Base-by-base conservation (phyloP, 2,329 filamentous ascomycete species). In the Aspergillus terreus region DNA sequence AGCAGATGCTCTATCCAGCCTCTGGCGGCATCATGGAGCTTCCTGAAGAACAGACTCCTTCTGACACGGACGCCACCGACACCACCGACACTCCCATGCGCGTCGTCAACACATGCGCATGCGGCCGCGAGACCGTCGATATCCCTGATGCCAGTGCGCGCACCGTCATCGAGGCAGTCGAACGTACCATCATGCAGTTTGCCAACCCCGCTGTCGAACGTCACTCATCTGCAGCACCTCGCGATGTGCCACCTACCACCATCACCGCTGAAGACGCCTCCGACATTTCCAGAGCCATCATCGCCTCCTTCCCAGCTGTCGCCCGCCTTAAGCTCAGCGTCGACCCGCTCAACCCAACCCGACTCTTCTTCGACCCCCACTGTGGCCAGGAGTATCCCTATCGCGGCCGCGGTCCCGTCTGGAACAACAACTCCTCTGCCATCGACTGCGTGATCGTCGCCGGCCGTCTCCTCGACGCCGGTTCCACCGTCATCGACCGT, bases 391-490 rank as follows among this genome's bases (percentile, higher is more conserved):
- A 44, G 7, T 64, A 59, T 33, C 56, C 60, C 9, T 64, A 60
- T 33, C 60, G 64, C 27, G 68, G 68, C 3, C 63, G 66, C 4
- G 70, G 69, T 1, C 70, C 70, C 6, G 48, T 66, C 9, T 63
- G 61, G 47, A 15, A 27, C 4, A 30, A 44, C 1, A 54, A 52
- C n/a, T 66, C 67, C 9, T 60, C 57, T 48, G 53, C 57, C 9
- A 52, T 70, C 12, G 69, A 73, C 45, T 64, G 61, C 43, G 52
- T 61, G 5, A 68, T 73, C 43, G 64, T 71, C n/a, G 57, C 62
- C 2, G 71, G 66, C 1, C 68, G 57, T 47, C 51, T 74, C n/a
- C 60, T 70, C 6, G 63, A 71, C 40, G 67, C 63, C 4, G 71
- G 71, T 10, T 68, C 63, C 10, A 72, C 71, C 1, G 57, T 57